These are phyloP conservation scores for Stachybotrys chartarum DNA, from an alignment of 2,329 filamentous ascomycete species.

Conservation along the genomic window DNA sequence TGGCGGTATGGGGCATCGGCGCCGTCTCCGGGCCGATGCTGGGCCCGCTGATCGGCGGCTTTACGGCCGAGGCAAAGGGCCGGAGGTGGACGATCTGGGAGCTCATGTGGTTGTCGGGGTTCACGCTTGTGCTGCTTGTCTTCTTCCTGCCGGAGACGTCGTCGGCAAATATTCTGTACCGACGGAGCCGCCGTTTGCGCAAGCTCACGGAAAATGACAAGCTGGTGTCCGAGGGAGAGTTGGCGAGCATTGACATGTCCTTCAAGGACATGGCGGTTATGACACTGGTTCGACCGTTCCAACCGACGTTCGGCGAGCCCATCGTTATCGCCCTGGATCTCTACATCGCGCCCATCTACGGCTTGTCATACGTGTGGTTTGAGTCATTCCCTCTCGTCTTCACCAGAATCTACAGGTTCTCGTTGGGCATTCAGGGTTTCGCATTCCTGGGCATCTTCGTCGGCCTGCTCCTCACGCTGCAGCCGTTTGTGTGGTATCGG, in stretches of 20 bases:
- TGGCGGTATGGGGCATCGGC: neutral
- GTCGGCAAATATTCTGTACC: neutral
- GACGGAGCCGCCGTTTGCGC: neutral
- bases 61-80: slow-evolving; percentile 49
- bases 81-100: slow-evolving; percentile 57
- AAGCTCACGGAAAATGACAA: neutral
- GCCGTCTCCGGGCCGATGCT: slow-evolving; percentile 20
- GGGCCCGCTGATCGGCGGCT: slow-evolving; percentile 39
- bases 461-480: slow-evolving; percentile 11
- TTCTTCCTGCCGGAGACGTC: neutral
- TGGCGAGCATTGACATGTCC: neutral
- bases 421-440: slow-evolving; percentile 36
- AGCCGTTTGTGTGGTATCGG: neutral
- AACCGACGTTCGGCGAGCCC: slow-evolving; percentile 13
- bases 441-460: slow-evolving; percentile 40
- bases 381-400: slow-evolving; percentile 37
- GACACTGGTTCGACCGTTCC: slow-evolving; percentile 45
- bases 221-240: neutral
- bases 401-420: slow-evolving; percentile 40
- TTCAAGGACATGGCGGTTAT: neutral
- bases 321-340: neutral
- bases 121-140: neutral
- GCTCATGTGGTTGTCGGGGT: slow-evolving; percentile 20
- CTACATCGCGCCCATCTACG: neutral
- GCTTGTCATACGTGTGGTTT: neutral